phyloP scores from a whole-genome alignment of 495 filamentous ascomycete genomes.

The Xylaria longipes region DNA sequence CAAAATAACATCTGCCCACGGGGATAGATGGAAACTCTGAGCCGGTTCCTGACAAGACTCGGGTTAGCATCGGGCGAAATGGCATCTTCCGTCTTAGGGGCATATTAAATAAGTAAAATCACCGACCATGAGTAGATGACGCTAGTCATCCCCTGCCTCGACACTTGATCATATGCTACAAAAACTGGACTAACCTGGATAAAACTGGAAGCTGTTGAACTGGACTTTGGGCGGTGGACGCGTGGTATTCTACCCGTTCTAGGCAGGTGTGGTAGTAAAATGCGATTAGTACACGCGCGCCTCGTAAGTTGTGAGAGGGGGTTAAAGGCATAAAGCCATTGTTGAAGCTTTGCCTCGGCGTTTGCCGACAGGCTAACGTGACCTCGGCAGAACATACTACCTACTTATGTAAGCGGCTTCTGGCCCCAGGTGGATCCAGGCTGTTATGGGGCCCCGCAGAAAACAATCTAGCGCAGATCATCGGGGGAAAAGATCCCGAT shows the following conservation, averaged over 20 bases:
- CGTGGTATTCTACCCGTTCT: background rate
- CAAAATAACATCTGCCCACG: background rate
- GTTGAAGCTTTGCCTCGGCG: background rate
- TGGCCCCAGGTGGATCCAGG: no score
- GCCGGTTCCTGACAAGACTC: background rate
- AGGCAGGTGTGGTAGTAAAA: constrained; percentile 10
- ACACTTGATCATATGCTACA: background rate
- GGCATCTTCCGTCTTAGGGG: background rate
- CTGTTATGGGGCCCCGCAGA: no score
- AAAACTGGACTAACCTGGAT: background rate
- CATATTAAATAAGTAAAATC: background rate
- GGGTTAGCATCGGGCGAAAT: background rate
- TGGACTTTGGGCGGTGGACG: background rate
- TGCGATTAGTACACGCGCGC: background rate
- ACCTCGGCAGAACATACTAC: background rate
- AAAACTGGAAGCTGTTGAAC: background rate
- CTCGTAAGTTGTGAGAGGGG: background rate
- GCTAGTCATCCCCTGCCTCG: background rate
- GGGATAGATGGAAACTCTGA: background rate
- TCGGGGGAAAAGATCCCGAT: background rate
- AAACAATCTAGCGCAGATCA: background rate
- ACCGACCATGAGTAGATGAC: background rate
- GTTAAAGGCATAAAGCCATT: background rate
- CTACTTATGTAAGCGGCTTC: no score
- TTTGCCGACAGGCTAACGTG: background rate